These are phyloP conservation scores for Sporobolomyces phaffii DNA, from an alignment of 768 basidiomycete genomes.

Conservation along the genomic window DNA sequence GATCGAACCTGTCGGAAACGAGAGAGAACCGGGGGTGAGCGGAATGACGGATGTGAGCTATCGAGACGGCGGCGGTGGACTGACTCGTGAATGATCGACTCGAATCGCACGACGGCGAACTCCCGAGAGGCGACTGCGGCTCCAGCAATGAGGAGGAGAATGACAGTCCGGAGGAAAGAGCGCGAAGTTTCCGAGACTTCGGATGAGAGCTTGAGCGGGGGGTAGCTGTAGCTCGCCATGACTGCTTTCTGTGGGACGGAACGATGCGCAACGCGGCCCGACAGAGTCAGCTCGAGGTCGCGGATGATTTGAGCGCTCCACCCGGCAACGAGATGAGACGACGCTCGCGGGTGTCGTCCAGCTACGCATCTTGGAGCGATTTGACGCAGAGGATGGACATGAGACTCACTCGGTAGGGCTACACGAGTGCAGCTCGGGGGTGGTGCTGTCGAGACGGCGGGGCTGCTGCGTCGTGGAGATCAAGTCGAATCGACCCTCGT, in stretches of 20 bases:
- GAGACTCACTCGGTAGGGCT: not conserved
- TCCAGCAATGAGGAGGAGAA: slow-evolving; percentile 81
- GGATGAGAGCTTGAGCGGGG: slow-evolving; percentile 9
- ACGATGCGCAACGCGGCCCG: no score
- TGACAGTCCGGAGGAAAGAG: slow-evolving; percentile 81
- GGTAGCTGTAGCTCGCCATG: slow-evolving; percentile 32
- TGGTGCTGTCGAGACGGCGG: not conserved
- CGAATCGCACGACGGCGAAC: slow-evolving; percentile 95
- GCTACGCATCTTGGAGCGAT: no score
- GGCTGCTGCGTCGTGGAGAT: not conserved
- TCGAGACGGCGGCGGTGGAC: not conserved
- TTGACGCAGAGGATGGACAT: not conserved
- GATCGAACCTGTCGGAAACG: slow-evolving; percentile 22
- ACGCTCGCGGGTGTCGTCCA: no score
- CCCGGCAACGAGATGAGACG: no score
- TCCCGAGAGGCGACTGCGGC: slow-evolving; percentile 78
- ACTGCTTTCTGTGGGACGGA: no score
- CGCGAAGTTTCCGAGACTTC: slow-evolving; percentile 17
- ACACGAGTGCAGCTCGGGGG: no score
- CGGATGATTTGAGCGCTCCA: no score
- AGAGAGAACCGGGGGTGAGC: no score
- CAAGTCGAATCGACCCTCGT: no score
- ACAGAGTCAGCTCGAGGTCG: no score
- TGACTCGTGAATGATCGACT: slow-evolving; percentile 92
- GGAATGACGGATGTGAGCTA: no score